Evolutionary conservation across 352 stramenopile species (phyloP).

Genomic region (Pythium periplocum): DNA sequence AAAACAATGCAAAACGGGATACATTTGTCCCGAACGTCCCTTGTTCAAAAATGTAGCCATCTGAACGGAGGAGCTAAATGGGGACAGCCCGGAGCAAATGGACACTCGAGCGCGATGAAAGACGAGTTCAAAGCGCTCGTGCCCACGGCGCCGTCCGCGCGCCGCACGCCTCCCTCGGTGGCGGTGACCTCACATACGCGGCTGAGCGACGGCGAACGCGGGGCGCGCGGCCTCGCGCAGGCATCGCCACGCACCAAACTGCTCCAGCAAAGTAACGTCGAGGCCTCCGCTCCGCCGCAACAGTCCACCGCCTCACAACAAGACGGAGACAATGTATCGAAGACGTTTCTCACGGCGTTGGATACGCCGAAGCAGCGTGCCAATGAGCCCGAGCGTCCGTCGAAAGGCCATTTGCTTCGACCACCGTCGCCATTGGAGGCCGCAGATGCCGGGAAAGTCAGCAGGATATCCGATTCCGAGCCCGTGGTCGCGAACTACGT

Average conservation of each 20-base stretch:
- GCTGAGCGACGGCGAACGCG: no score
- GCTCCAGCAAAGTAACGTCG: no score
- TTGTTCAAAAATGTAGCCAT: not conserved
- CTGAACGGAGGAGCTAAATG: no score
- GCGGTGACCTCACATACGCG: no score
- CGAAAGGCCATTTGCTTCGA: constrained; percentile 19
- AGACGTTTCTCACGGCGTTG: constrained; percentile 4
- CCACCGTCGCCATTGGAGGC: constrained; percentile 61
- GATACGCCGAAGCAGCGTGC: not conserved
- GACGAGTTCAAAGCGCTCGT: constrained; percentile 20
- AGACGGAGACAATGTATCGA: not conserved
- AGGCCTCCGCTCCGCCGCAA: no score
- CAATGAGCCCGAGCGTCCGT: not conserved
- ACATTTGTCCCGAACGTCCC: not conserved
- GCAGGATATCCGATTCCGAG: constrained; percentile 9
- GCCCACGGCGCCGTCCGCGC: not conserved
- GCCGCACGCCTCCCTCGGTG: no score
- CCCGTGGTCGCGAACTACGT: constrained; percentile 51
- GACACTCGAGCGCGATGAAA: constrained; percentile 7
- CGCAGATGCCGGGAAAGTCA: constrained; percentile 14
- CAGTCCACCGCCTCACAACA: not conserved
- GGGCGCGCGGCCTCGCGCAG: no score
- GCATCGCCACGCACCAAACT: no score
- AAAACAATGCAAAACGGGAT: no score
- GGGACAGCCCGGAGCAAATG: no score